Conservation (phyloP, 2,329 filamentous ascomycete genomes). For the Colletotrichum camelliae region DNA sequence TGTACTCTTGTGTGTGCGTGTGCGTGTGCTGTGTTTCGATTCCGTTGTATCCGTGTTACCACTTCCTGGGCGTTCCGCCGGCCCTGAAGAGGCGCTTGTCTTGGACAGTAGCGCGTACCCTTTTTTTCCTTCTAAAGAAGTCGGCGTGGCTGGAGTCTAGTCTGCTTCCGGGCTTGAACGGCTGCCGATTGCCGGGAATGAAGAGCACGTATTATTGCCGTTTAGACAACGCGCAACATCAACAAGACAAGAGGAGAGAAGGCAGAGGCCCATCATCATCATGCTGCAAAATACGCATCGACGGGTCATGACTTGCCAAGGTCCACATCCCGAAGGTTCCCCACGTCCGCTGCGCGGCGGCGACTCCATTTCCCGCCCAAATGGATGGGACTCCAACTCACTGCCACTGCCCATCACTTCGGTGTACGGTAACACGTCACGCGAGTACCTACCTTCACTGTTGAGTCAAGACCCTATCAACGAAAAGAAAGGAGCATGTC, state of each 20-base stretch:
- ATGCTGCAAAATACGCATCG: not conserved
- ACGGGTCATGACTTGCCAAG: not conserved
- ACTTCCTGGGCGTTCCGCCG: not conserved
- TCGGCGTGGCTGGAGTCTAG: not conserved
- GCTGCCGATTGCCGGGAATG: not conserved
- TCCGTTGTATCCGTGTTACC: slow-evolving; percentile 3
- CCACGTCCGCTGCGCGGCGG: not conserved
- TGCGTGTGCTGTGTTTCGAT: slow-evolving; percentile 4
- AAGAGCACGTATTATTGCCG: not conserved
- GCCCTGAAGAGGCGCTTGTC: not conserved
- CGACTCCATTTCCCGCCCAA: not conserved
- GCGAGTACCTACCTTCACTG: not conserved
- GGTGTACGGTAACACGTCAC: not conserved
- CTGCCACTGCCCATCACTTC: not conserved
- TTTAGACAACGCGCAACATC: not conserved
- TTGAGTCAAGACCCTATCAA: not conserved
- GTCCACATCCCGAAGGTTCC: slow-evolving; percentile 3
- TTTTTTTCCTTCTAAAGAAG: not conserved
- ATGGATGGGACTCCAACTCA: not conserved
- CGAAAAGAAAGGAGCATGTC: not conserved
- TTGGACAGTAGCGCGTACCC: not conserved
- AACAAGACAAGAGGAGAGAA: not conserved
- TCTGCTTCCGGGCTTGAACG: not conserved
- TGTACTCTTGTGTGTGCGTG: not conserved
- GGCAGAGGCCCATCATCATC: not conserved